Conservation (phyloP, 1,284 basidiomycete species). For the Ceratobasidium sp. region DNA sequence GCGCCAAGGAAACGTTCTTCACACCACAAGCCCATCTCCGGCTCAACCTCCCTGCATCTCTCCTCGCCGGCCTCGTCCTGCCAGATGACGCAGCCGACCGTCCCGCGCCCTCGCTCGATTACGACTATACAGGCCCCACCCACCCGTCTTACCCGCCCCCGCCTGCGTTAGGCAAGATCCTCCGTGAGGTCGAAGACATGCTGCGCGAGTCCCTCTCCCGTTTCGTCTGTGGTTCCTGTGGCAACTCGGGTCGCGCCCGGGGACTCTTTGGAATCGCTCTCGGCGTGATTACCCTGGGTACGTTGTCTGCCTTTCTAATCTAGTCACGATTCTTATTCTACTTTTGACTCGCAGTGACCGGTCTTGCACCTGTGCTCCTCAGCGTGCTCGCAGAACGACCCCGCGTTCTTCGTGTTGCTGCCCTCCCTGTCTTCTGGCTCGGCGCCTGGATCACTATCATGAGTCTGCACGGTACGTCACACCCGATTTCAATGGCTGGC, state of each 20-base stretch:
- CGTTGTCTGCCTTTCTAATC: background rate
- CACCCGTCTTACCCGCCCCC: slow-evolving; percentile 64
- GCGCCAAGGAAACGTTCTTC: slow-evolving; percentile 78
- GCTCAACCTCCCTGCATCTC: slow-evolving; percentile 68
- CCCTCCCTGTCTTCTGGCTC: slow-evolving; percentile 44
- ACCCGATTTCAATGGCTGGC: background rate
- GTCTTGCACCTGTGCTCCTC: slow-evolving; percentile 60
- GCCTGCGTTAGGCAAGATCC: slow-evolving; percentile 64
- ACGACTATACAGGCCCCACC: slow-evolving; percentile 30
- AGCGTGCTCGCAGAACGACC: slow-evolving; percentile 56
- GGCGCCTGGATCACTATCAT: slow-evolving; percentile 41
- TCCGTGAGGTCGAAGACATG: slow-evolving; percentile 53
- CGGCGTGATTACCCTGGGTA: slow-evolving; percentile 35
- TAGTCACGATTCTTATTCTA: slow-evolving; percentile 1
- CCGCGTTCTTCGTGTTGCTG: slow-evolving; percentile 39
- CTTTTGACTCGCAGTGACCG: slow-evolving; percentile 47
- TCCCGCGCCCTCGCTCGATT: background rate
- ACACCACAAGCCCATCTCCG: slow-evolving; percentile 71
- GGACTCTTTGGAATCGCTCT: slow-evolving; percentile 54
- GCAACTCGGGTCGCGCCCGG: slow-evolving; percentile 75
- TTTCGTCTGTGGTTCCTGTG: slow-evolving; percentile 71
- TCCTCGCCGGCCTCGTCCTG: slow-evolving; percentile 63
- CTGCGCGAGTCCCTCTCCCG: slow-evolving; percentile 68
- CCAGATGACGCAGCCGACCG: slow-evolving; percentile 4
- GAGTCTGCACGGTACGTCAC: slow-evolving; percentile 35